phyloP scores from a whole-genome alignment of 345 rosid species.

The Schrenkiella parvula region DNA sequence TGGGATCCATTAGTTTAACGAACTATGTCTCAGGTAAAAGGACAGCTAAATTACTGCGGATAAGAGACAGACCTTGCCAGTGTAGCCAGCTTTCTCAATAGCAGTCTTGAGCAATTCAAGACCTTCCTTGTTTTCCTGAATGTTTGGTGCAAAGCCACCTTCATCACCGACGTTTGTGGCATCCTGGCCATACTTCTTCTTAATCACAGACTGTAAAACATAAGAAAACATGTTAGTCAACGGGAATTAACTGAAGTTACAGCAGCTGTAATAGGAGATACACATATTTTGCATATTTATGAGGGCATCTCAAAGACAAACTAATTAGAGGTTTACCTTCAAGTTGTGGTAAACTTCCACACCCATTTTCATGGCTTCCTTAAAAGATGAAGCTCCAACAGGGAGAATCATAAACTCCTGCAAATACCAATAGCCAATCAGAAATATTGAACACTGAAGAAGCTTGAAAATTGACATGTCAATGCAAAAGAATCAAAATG shows the following conservation, averaged over 20 bases:
- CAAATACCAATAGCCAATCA: background rate
- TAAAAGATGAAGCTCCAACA: slow-evolving; percentile 83
- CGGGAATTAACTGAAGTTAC: background rate
- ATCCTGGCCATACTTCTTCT: slow-evolving; percentile 94
- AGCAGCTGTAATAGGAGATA: background rate
- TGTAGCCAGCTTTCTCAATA: slow-evolving; percentile 89
- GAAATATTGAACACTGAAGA: background rate
- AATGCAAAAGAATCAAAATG: background rate
- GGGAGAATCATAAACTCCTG: slow-evolving; percentile 99
- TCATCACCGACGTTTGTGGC: slow-evolving; percentile 99
- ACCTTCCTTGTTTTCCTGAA: slow-evolving; percentile 99
- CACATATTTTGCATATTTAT: background rate
- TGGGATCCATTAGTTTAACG: background rate
- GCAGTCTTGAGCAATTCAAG: slow-evolving; percentile 92
- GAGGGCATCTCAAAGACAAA: background rate
- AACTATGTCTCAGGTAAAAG: background rate
- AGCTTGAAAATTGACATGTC: background rate
- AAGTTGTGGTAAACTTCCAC: slow-evolving; percentile 89
- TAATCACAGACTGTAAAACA: slow-evolving; percentile 27
- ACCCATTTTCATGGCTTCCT: slow-evolving; percentile 99
- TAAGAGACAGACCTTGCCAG: slow-evolving; percentile 58
- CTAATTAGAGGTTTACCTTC: slow-evolving; percentile 47
- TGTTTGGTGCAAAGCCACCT: slow-evolving; percentile 98
- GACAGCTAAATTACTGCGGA: background rate
- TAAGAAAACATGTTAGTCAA: background rate